Conservation (phyloP, 768 basidiomycete genomes). For the Naganishia kalamii region DNA sequence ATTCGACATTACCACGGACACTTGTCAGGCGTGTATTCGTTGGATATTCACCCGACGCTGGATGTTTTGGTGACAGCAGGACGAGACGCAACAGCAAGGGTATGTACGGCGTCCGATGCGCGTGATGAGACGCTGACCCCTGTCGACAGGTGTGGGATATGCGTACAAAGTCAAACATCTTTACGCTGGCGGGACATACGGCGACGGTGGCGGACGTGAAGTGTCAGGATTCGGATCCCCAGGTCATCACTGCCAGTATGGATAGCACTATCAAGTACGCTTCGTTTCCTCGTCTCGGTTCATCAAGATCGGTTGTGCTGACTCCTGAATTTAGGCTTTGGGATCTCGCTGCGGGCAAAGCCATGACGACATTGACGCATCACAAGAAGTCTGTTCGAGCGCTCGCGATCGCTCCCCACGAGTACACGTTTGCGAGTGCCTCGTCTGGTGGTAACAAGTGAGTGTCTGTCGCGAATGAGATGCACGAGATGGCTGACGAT, state of each 20-base stretch:
- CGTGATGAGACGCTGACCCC: neutral
- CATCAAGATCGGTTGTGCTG: neutral
- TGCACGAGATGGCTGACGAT: neutral
- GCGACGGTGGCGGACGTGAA: conserved; percentile 92
- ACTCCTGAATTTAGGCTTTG: conserved; percentile 59
- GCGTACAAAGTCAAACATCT: conserved; percentile 93
- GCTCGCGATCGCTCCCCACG: conserved; percentile 88
- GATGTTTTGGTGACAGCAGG: conserved; percentile 92
- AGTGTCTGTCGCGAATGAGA: conserved; percentile 10
- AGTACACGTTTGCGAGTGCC: conserved; percentile 91
- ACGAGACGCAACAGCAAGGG: conserved; percentile 90
- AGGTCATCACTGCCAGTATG: conserved; percentile 97
- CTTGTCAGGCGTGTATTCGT: conserved; percentile 90
- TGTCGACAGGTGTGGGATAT: conserved; percentile 75
- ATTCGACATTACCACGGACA: conserved; percentile 99
- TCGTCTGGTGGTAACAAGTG: conserved; percentile 94
- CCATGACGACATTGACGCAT: conserved; percentile 93
- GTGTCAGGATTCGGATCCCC: conserved; percentile 94
- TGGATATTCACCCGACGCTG: conserved; percentile 85
- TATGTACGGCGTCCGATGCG: conserved; percentile 13
- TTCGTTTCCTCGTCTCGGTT: neutral
- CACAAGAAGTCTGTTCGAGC: conserved; percentile 97
- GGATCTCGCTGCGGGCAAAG: conserved; percentile 97
- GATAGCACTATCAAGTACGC: conserved; percentile 84
- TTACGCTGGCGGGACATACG: conserved; percentile 86